These are phyloP conservation scores for Macrotyloma uniflorum DNA, from an alignment of 306 rosid species.

Conservation along the genomic window DNA sequence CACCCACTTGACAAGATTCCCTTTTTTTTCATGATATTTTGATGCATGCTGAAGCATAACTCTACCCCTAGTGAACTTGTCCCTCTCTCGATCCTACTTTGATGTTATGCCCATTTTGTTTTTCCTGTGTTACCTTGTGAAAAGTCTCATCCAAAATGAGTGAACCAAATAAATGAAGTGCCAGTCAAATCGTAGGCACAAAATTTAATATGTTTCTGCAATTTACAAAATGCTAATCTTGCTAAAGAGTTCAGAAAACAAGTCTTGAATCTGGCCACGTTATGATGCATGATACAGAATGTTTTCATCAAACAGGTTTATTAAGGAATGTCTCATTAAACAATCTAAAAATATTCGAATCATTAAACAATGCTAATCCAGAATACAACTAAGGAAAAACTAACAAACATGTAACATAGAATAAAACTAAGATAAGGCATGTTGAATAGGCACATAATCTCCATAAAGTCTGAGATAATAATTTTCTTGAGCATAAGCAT, in stretches of 20 bases:
- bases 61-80: neutral
- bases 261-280: neutral
- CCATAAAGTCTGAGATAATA: slow-evolving; percentile 35
- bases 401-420: neutral
- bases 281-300: no score
- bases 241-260: neutral
- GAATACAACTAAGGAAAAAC: neutral
- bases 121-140: slow-evolving; percentile 14
- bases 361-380: neutral
- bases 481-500: slow-evolving; percentile 61
- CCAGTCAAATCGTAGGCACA: neutral
- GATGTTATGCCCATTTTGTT: slow-evolving; percentile 32
- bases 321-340: no score
- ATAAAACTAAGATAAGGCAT: slow-evolving; percentile 15
- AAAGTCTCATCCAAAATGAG: neutral
- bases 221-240: neutral
- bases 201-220: neutral
- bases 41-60: neutral
- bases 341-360: neutral
- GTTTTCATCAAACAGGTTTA: neutral
- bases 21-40: slow-evolving; percentile 35
- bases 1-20: slow-evolving; percentile 42
- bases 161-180: slow-evolving; percentile 14
- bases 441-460: slow-evolving; percentile 41
- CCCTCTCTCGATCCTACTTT: neutral